Evolutionary conservation across 2,329 filamentous ascomycete genomes (phyloP), one percentile per base, ranked within the genome.

Genomic region (Fusarium miscanthi): DNA sequence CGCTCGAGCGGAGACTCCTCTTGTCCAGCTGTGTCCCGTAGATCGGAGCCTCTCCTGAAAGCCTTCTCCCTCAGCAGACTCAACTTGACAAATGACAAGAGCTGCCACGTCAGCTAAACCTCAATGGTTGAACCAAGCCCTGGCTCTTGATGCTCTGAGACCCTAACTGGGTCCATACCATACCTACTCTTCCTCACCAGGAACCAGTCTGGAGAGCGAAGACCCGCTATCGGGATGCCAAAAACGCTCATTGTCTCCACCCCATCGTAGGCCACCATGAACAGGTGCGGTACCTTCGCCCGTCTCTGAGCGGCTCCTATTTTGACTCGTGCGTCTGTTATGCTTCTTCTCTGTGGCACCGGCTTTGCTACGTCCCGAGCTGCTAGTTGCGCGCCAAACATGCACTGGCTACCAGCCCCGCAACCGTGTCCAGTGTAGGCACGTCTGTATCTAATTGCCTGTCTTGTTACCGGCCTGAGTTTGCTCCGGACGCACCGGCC

Each of bases 321-420:
- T 66, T 73, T 73, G 66, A 66, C 66, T 71, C 66, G 68, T 63
- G 70, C 62, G 61, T 75, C 68, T 68, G 65, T 72, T 74, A 61
- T 77, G 60, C 63, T 74, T 76, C 66, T 69, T 76, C 49, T 67
- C 66, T 61, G 71, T 76, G 73, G 73, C 69, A 66, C 71, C 76
- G 76, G 76, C 72, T 74, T 72, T 61, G 65, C 59, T 63, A 54
- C 58, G 54, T 76, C 73, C 76, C 76, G 75, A 69, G 49, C 33
- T 73, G 68, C 62, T 76, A 77, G 63, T 52, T 66, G 51, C 53
- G 59, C 73, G 72, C 75, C 73, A 73, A 42, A 63, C 41, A 64
- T 51, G 70, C 63, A 68, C 72, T 66, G 51, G 54, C 58, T 72
- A 62, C 59, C 58, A 31, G 62, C 74, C 73, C 71, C 69, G 42